Percentiles rank a stretch among this genome's conserved stretches.
Evolutionary conservation across 1,284 basidiomycete species (phyloP).

Genomic region (Mycena sp.): DNA sequence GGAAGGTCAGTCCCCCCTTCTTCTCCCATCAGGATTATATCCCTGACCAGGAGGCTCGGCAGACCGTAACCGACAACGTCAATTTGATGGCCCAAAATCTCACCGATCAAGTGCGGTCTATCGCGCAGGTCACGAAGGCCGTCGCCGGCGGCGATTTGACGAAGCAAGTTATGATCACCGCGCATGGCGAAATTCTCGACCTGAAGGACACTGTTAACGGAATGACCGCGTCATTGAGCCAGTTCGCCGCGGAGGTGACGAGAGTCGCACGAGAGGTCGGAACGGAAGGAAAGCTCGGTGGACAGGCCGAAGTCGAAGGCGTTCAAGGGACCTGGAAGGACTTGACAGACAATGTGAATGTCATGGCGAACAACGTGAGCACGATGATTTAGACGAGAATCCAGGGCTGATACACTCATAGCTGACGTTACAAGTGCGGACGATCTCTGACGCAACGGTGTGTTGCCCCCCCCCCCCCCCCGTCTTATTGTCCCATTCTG

Average conservation of each 20-base stretch:
- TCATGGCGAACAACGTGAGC: slow-evolving; percentile 85
- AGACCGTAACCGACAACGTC: slow-evolving; percentile 81
- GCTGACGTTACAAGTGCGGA: slow-evolving; percentile 95
- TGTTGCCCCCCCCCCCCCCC: slow-evolving; percentile 29
- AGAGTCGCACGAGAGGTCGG: slow-evolving; percentile 80
- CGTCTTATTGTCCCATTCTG: background rate
- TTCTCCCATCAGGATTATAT: background rate
- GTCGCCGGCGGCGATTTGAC: slow-evolving; percentile 91
- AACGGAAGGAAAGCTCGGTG: slow-evolving; percentile 89
- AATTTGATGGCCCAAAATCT: slow-evolving; percentile 94
- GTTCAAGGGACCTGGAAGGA: slow-evolving; percentile 99
- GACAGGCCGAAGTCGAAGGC: slow-evolving; percentile 88
- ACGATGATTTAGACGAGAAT: slow-evolving; percentile 2
- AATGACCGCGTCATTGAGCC: slow-evolving; percentile 89
- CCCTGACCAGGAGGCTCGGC: slow-evolving; percentile 10
- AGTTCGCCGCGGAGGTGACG: slow-evolving; percentile 92
- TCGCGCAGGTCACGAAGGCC: slow-evolving; percentile 88
- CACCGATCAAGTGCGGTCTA: slow-evolving; percentile 92
- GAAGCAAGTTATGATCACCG: slow-evolving; percentile 91
- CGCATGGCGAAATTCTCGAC: slow-evolving; percentile 91
- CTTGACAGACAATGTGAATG: slow-evolving; percentile 94
- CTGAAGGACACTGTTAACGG: slow-evolving; percentile 89
- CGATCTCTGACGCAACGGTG: slow-evolving; percentile 92
- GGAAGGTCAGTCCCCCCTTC: slow-evolving; percentile 69
- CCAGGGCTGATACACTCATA: slow-evolving; percentile 37